These are phyloP conservation scores for Roridomyces roridus DNA, from an alignment of 768 basidiomycete genomes.

Conservation along the genomic window DNA sequence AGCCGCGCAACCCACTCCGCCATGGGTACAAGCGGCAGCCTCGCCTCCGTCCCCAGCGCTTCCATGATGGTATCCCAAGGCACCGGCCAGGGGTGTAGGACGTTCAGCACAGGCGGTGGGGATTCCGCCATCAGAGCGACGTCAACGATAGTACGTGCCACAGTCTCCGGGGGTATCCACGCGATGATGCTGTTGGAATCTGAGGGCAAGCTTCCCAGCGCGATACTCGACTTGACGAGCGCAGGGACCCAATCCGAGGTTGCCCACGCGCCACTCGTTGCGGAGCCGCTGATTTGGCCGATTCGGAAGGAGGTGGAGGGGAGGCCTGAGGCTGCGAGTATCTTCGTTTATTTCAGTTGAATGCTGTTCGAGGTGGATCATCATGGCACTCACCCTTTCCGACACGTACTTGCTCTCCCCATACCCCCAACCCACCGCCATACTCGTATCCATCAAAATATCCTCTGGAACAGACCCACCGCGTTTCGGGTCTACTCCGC, in stretches of 20 bases:
- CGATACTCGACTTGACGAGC: constrained; percentile 36
- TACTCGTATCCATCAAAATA: constrained; percentile 30
- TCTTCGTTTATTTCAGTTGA: not conserved
- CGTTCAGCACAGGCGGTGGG: too few species aligned
- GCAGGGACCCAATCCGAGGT: constrained; percentile 43
- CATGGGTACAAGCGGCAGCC: too few species aligned
- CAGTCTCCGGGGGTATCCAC: too few species aligned
- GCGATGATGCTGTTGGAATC: too few species aligned
- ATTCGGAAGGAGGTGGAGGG: constrained; percentile 32
- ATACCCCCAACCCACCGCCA: constrained; percentile 37
- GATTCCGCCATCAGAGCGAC: too few species aligned
- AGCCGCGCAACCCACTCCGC: too few species aligned
- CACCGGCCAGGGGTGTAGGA: too few species aligned
- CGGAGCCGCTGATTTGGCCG: constrained; percentile 42
- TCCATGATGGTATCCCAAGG: too few species aligned
- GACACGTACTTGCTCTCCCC: constrained; percentile 41
- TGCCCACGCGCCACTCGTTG: constrained; percentile 43
- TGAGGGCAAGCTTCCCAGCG: too few species aligned
- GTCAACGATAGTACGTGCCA: too few species aligned
- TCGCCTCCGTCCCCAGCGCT: too few species aligned
- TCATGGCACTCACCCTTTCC: constrained; percentile 33
- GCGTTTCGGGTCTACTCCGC: constrained; percentile 27
- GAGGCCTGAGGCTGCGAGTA: not conserved
- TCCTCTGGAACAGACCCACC: constrained; percentile 41
- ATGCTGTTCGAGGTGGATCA: not conserved